Conservation (phyloP, 768 basidiomycete genomes). For the Amylocystis lapponica region DNA sequence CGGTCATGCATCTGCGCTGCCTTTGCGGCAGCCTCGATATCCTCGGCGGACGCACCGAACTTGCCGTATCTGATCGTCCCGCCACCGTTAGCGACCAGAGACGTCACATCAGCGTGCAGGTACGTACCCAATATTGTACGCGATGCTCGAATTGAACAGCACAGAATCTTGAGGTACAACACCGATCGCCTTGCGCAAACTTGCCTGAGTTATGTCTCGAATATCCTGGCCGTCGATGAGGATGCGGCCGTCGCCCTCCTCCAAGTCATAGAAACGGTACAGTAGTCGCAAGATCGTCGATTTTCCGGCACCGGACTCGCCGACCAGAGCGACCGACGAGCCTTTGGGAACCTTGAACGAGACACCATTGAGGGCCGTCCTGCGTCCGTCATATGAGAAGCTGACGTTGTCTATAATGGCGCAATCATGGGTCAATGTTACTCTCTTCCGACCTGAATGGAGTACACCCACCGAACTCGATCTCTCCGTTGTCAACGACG, state of each 20-base stretch:
- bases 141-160: slow-evolving; percentile 65
- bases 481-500: slow-evolving; percentile 64
- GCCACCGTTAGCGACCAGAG: neutral
- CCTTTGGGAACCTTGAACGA: slow-evolving; percentile 88
- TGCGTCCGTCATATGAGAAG: slow-evolving; percentile 78
- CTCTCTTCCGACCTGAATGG: neutral
- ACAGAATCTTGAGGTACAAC: slow-evolving; percentile 87
- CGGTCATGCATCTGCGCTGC: slow-evolving; percentile 88
- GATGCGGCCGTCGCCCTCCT: slow-evolving; percentile 73
- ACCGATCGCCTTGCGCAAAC: slow-evolving; percentile 75
- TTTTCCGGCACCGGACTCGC: slow-evolving; percentile 77
- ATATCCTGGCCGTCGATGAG: slow-evolving; percentile 85
- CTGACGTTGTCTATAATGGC: slow-evolving; percentile 61
- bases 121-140: slow-evolving; percentile 65
- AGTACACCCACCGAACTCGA: slow-evolving; percentile 71
- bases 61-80: slow-evolving; percentile 60
- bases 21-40: slow-evolving; percentile 73
- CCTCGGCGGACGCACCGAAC: slow-evolving; percentile 60
- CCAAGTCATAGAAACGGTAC: slow-evolving; percentile 89
- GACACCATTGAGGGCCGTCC: slow-evolving; percentile 65
- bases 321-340: slow-evolving; percentile 85
- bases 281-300: slow-evolving; percentile 82
- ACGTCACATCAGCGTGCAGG: neutral
- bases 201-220: slow-evolving; percentile 77
- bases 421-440: slow-evolving; percentile 2